Percentiles rank a stretch among this genome's conserved stretches.
phyloP scores from a whole-genome alignment of 202 grass and related monocot genomes.

The Bolboschoenoplectus hybrid region DNA sequence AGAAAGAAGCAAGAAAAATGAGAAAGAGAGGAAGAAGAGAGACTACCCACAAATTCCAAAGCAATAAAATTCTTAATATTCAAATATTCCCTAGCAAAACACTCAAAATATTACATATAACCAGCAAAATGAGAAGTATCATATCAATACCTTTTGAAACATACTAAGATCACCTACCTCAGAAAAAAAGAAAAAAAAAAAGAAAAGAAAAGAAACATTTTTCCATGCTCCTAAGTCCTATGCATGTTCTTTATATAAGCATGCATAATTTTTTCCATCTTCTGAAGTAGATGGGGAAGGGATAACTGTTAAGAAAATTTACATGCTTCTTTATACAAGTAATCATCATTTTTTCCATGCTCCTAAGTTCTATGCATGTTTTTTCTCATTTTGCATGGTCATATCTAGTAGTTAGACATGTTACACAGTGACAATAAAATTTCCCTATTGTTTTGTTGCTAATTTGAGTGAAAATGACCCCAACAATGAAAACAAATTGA shows the following conservation, averaged over 20 bases:
- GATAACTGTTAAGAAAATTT: background rate
- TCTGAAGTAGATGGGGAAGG: background rate
- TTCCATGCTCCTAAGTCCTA: no score
- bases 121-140: background rate
- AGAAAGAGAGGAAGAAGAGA: background rate
- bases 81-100: background rate
- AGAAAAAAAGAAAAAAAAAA: no score
- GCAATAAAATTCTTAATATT: background rate
- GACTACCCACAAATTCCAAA: background rate
- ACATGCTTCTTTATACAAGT: background rate
- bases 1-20: constrained; percentile 2
- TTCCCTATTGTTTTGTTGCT: background rate
- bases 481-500: constrained; percentile 16
- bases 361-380: background rate
- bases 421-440: background rate
- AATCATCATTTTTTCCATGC: constrained; percentile 11
- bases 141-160: background rate
- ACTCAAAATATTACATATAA: background rate
- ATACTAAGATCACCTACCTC: background rate
- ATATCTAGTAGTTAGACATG: background rate
- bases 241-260: no score
- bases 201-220: no score
- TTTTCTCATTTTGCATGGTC: constrained; percentile 1
- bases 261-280: background rate
- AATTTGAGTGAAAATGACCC: background rate